Evolutionary conservation across 306 rosid species (phyloP), one percentile per base, ranked within the genome.

Genomic region (Cucurbita pepo): DNA sequence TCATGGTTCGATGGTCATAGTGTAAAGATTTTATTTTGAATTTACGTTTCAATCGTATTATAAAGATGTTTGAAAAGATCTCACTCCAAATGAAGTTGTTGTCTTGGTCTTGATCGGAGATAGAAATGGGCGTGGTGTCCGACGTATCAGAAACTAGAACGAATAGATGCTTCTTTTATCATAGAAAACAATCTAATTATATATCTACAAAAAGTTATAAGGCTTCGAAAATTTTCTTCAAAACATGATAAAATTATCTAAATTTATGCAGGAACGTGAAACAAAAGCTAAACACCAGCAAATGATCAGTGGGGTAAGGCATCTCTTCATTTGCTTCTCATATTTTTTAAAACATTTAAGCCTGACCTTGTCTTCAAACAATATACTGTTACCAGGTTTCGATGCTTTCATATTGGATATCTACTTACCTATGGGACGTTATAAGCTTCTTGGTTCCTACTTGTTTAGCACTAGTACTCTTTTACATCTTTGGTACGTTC

Each of bases 261-360:
- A 48, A 65, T 61, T 75, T 83, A 62, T 85, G 85, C 94, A 94
- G 98, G 98, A 94, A 73, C 98, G 96, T 43, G 98, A 94, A 87
- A 97, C 91, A 72, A 94, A 89, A 83, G 96, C 98, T 50, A 90
- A 94, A 77, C 96, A 94, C 78, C 98, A 94, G 58, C 98, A 94
- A 72, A 80, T 94, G 80, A 94, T 93, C 77, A 94, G 98, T 47
- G 98, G 98, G 88, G 98, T 90, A 86, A 72, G 79, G 48, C 12
- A 19, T 21, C 40, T 66, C 55, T 69, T 79, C 74, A 34, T 36
- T 78, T 72, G 22, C 55, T 40, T 67, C 15, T 66, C 13, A 70
- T 62, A 74, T 22, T 55, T 75, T 10, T 40, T 40, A 50, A 71
- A 71, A 30, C 65, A 13, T 56, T 71, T 69, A 6, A 22, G 8